These are phyloP conservation scores for Metschnikowia cerradonensis DNA, from an alignment of 805 yeast species.

Conservation along the genomic window DNA sequence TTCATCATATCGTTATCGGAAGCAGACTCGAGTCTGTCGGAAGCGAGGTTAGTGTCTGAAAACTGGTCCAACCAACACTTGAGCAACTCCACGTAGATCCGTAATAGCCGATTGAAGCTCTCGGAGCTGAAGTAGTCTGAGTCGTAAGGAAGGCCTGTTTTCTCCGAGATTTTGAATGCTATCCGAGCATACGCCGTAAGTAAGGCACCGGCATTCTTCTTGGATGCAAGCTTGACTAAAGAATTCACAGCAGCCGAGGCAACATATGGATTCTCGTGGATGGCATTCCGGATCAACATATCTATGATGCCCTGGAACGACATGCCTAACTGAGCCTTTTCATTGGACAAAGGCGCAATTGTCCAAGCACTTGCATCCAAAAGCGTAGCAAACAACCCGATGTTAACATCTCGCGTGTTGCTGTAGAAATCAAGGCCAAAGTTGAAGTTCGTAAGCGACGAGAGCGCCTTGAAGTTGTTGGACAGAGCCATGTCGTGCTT, in stretches of 20 bases:
- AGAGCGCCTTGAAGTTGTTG: constrained; percentile 25
- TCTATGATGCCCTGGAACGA: constrained; percentile 68
- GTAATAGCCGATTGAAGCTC: constrained; percentile 56
- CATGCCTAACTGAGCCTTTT: constrained; percentile 40
- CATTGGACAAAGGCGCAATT: constrained; percentile 27
- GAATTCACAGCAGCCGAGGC: constrained; percentile 62
- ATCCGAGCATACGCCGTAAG: constrained; percentile 73
- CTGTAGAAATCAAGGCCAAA: constrained; percentile 38
- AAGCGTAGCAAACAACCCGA: constrained; percentile 64
- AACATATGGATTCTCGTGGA: constrained; percentile 61
- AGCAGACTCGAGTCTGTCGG: constrained; percentile 24
- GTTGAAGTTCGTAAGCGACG: constrained; percentile 38
- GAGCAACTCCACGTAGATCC: constrained; percentile 72
- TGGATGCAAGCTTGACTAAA: constrained; percentile 60
- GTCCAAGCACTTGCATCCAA: constrained; percentile 73
- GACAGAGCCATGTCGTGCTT: constrained; percentile 12
- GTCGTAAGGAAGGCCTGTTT: constrained; percentile 52
- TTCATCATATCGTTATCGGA: constrained; percentile 32
- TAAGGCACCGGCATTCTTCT: constrained; percentile 63
- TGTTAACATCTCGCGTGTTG: constrained; percentile 35
- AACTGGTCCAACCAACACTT: constrained; percentile 78
- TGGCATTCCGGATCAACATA: constrained; percentile 68
- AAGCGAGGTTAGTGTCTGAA: constrained; percentile 24
- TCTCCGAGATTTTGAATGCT: constrained; percentile 77
- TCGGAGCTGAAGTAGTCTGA: constrained; percentile 56